These are phyloP conservation scores for Candida sp. DNA, from an alignment of 1,139 yeast species.

Conservation along the genomic window DNA sequence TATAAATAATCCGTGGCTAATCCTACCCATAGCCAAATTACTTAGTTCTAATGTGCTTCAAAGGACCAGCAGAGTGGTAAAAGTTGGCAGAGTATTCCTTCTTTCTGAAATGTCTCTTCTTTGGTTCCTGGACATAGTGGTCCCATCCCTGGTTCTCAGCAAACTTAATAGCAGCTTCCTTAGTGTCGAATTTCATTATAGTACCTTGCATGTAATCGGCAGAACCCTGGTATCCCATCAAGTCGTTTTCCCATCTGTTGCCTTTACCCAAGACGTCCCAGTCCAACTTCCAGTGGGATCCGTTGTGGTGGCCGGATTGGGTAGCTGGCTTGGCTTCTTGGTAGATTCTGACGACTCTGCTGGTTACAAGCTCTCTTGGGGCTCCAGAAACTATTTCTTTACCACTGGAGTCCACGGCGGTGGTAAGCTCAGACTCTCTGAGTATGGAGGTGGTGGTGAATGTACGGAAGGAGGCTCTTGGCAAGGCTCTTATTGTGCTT, in stretches of 20 bases:
- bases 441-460: conserved; percentile 23
- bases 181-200: conserved; percentile 73
- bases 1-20: too few species aligned
- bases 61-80: conserved; percentile 68
- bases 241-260: conserved; percentile 89
- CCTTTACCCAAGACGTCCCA: conserved; percentile 84
- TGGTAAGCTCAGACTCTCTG: conserved; percentile 18
- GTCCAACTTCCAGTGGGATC: conserved; percentile 74
- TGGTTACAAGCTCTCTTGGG: conserved; percentile 63
- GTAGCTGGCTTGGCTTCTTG: conserved; percentile 84
- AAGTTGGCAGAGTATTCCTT: conserved; percentile 81
- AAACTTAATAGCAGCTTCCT: conserved; percentile 79
- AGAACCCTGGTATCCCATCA: conserved; percentile 84
- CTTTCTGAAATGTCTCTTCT: conserved; percentile 70
- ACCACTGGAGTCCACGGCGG: conserved; percentile 20
- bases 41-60: conserved; percentile 85
- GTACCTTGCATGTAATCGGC: conserved; percentile 91
- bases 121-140: conserved; percentile 83
- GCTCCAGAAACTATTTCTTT: conserved; percentile 84
- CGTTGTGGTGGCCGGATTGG: conserved; percentile 68
- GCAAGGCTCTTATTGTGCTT: conserved; percentile 19
- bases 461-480: conserved; percentile 20
- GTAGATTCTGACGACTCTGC: conserved; percentile 77
- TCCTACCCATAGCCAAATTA: conserved; percentile 24
- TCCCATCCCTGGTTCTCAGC: conserved; percentile 91